Percentiles rank a stretch among this genome's conserved stretches.
These are phyloP conservation scores for Polyporus arcularius DNA, from an alignment of 768 basidiomycete species.

Conservation along the genomic window DNA sequence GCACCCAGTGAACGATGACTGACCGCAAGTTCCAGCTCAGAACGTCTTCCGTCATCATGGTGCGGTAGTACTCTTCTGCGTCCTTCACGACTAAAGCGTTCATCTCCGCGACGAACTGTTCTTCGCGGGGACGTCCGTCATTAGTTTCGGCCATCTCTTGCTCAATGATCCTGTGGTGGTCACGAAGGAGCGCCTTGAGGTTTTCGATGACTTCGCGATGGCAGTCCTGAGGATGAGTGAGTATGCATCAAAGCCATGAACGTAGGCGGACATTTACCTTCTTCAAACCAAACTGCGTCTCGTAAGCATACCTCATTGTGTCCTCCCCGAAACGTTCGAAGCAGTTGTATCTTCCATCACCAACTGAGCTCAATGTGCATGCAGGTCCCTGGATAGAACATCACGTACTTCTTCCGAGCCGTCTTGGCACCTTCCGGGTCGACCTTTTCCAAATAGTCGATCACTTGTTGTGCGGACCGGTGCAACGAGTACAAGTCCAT, in stretches of 20 bases:
- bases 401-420: constrained; percentile 28
- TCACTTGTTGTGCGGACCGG: constrained; percentile 27
- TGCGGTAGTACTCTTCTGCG: constrained; percentile 33
- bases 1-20: not conserved
- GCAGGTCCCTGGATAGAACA: not conserved
- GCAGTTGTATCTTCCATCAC: constrained; percentile 24
- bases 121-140: constrained; percentile 23
- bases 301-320: constrained; percentile 24
- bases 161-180: constrained; percentile 24
- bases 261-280: constrained; percentile 17
- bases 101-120: constrained; percentile 32
- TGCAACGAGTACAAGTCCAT: constrained; percentile 32
- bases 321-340: constrained; percentile 30
- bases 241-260: not conserved
- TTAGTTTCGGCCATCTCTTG: constrained; percentile 13
- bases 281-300: constrained; percentile 25
- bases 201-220: constrained; percentile 30
- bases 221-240: constrained; percentile 20
- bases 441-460: constrained; percentile 28
- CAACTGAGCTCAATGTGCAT: not conserved
- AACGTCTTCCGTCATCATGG: constrained; percentile 29
- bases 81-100: constrained; percentile 32
- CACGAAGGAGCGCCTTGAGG: constrained; percentile 22
- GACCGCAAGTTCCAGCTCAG: constrained; percentile 31
- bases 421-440: constrained; percentile 28